Evolutionary conservation across 2,329 filamentous ascomycete species (phyloP), one percentile per base, ranked within the genome.

Genomic region (Ceratocystiopsis minuta): DNA sequence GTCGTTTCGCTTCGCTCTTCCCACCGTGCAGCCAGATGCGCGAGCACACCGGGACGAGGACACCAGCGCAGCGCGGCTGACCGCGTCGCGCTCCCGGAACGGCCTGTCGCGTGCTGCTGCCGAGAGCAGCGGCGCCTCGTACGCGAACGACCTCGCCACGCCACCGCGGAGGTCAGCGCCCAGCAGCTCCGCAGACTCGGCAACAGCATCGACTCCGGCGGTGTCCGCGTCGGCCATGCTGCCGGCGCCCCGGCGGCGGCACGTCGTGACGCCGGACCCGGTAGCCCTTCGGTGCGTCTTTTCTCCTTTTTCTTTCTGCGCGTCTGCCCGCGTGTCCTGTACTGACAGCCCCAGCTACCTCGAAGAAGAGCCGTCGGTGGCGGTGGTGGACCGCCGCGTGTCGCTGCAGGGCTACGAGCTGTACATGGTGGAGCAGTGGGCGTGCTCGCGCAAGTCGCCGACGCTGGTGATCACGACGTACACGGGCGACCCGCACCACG

Each of bases 391-490:
- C 51, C 78, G 80, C 41, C 74, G 75, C 43, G 68, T 70, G 39
- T 65, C 71, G 39, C 68, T 98, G 6, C 64, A 72, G 46, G 88
- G 88, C 49, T 96, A 95, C 60, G 87, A 96, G 58, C 68, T 88
- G 47, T 96, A 96, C 59, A 63, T 96, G 15, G 85, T 96, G 49
- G 90, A 96, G 58, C 90, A 98, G 66, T 98, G 90, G 90, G 85
- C 85, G 6, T 95, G 87, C 59, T 95, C 88, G 13, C 76, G 90
- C 41, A 72, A 77, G 43, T 85, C 92, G 47, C 88, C 88, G 1
- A 95, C 88, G 15, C 82, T 93, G 48, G 74, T 93, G 39, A 92
- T 96, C 49, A 82, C 81, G 36, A 94, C 87, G 3, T 95, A 90
- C 55, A 96, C 88, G 0, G 90, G 88, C 42, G 86, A 95, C 52